These are phyloP conservation scores for Sinapis alba DNA, from an alignment of 441 rosid genomes.

Conservation along the genomic window DNA sequence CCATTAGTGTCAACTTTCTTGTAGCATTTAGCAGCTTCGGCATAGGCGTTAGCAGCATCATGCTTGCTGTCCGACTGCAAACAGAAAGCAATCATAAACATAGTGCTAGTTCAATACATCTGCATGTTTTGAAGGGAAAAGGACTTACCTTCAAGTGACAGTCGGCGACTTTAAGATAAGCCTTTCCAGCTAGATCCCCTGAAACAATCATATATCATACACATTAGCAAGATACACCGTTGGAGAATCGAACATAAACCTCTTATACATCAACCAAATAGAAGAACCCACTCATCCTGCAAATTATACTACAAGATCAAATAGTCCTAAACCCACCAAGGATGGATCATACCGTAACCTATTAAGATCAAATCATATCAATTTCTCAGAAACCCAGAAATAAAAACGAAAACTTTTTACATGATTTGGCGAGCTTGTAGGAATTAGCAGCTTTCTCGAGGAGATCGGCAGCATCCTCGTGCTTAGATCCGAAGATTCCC, in stretches of 20 bases:
- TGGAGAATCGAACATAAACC: neutral
- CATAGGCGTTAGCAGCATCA: constrained; percentile 93
- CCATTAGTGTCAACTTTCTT: constrained; percentile 84
- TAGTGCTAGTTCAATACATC: neutral
- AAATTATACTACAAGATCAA: too few relatives aligned
- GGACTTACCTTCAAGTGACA: constrained; percentile 80
- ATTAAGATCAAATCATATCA: constrained; percentile 11
- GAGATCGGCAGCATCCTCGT: constrained; percentile 93
- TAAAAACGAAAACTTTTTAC: constrained; percentile 39
- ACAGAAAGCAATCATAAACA: constrained; percentile 5
- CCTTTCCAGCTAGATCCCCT: constrained; percentile 94
- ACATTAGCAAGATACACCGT: constrained; percentile 3
- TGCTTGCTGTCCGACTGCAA: constrained; percentile 90
- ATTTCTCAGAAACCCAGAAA: neutral
- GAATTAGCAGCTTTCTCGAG: constrained; percentile 90
- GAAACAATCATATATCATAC: constrained; percentile 8
- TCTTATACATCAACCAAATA: too few relatives aligned
- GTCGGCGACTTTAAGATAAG: constrained; percentile 73
- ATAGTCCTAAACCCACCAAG: neutral
- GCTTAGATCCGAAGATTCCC: constrained; percentile 82
- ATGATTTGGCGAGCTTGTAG: constrained; percentile 92
- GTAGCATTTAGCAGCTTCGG: constrained; percentile 94
- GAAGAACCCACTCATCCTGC: too few relatives aligned
- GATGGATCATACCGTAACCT: constrained; percentile 12
- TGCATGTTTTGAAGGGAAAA: neutral